A percentile compares a stretch with the other conserved stretches of the same genome.
Conservation (phyloP, 176 grass and related monocot genomes). For the Thalia dealbata region DNA sequence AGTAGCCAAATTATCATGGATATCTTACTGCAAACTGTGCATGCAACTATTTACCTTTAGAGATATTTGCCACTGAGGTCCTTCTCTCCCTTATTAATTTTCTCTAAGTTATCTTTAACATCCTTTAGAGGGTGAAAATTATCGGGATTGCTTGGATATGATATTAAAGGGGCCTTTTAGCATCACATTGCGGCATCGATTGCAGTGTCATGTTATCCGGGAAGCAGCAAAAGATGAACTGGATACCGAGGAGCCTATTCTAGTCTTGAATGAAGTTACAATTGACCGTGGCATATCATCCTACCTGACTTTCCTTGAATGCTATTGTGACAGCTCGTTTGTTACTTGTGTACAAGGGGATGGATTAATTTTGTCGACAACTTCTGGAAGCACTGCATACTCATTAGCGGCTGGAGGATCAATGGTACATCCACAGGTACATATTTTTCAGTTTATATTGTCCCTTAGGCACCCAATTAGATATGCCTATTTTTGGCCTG, state of each 20-base stretch:
- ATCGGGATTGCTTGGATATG: constrained; percentile 54
- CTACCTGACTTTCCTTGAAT: constrained; percentile 88
- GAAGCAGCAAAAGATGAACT: constrained; percentile 82
- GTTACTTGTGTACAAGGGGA: constrained; percentile 96
- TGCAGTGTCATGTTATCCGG: constrained; percentile 88
- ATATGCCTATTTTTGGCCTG: neutral
- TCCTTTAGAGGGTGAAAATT: constrained; percentile 63
- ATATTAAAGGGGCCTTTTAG: constrained; percentile 70
- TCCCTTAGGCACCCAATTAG: no score
- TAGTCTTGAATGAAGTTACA: constrained; percentile 85
- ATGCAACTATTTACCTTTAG: neutral
- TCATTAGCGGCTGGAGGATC: constrained; percentile 92
- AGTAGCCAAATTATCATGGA: neutral
- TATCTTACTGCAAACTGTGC: neutral
- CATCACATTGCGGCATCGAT: constrained; percentile 70
- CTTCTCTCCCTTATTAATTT: constrained; percentile 3
- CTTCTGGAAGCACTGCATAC: constrained; percentile 91
- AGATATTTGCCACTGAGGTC: neutral
- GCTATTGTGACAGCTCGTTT: constrained; percentile 87
- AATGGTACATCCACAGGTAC: constrained; percentile 98
- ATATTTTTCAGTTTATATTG: neutral
- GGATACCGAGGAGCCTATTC: constrained; percentile 63
- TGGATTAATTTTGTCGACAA: constrained; percentile 83
- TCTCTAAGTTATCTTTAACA: constrained; percentile 39
- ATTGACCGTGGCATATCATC: constrained; percentile 91